Evolutionary conservation across 1,284 basidiomycete species (phyloP), one percentile per base, ranked within the genome.

Genomic region (Fomitopsis schrenkii): DNA sequence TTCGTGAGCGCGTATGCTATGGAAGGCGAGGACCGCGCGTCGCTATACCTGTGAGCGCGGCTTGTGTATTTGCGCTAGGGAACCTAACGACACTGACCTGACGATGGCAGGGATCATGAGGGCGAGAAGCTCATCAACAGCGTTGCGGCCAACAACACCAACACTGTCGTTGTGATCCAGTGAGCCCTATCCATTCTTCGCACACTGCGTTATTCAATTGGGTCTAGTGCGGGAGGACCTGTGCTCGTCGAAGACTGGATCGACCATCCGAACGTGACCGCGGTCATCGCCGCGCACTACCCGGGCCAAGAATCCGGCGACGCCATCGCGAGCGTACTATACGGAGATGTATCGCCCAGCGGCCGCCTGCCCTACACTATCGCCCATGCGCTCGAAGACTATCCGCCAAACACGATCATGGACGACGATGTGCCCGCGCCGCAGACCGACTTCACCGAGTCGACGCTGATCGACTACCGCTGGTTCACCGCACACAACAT

Each of bases 301-400:
- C 79, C 80, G 8, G 83, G 83, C 30, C 80, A 83, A 67, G 83
- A 85, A 68, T 75, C 77, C 5, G 83, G 93, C 1, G 82, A 83
- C 65, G 71, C 78, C 7, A 73, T 86, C 44, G 78, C 79, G 14
- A 80, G 83, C 60, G 72, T 82, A 17, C 68, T 82, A 1, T 82
- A 75, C 62, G 80, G 76, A 17, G 71, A 66, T 12, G 77, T 78
- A 61, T 83, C 80, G 68, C 83, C 83, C 0, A 65, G 84, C 36
- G 93, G 85, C 12, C 80, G 86, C 44, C 74, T 94, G 38, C 90
- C 91, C 0, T 92, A 91, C 74, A 92, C 91, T 1, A 92, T 93
- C 67, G 91, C 88, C 46, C 88, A 87, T 75, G 72, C 78, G 22
- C 63, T 75, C 2, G 68, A 74, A 33, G 92, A 95, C 71, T 94